Base-by-base conservation (phyloP, 805 yeast species). In the Ogataea trehaloabstinens region DNA sequence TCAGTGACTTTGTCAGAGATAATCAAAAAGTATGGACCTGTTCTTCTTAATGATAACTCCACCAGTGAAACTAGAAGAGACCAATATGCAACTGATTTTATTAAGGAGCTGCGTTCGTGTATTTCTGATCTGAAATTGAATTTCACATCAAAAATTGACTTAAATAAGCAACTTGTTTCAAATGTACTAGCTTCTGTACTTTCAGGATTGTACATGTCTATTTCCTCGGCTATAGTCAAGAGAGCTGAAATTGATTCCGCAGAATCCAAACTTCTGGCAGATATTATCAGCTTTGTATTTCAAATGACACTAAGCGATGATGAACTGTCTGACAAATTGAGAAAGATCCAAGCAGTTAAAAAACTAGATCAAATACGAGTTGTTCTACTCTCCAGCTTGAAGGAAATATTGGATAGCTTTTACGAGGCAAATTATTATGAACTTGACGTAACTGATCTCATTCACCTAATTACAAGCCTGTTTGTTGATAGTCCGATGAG, bases 351-450 rank as follows among this genome's bases (percentile, higher is more conserved):
- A 19, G 42, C 52, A 19, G 60, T 40, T 22, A 57, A 55, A 24
- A 63, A 61, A 34, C 45, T 64, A 16, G 44, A 47, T 5, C 66
- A 61, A 44, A 40, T 61, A 2, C 45, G 44, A 24, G 19, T 52
- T 12, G 38, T 65, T 5, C 36, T 65, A 31, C 44, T 46, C 3
- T 47, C 49, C 7, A 74, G 68, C 45, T 60, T 76, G 48, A 67
- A 61, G 28, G 70, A 65, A 29, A 76, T 76, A 31, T 63, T 75
- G 60, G 73, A 66, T 13, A 49, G 62, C 34, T 76, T 76, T 46
- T 74, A 73, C 54, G 71, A 73, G 45, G 81, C 80, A 4, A 73
- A 68, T 25, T 66, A 73, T 33, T 75, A 62, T 45, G 78, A 73
- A 40, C 58, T 73, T 29, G 63, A 64, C 18, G 74, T 80, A 0